Conservation (phyloP, 192 early-diverging fungal genomes). For the Linnemannia schmuckeri region DNA sequence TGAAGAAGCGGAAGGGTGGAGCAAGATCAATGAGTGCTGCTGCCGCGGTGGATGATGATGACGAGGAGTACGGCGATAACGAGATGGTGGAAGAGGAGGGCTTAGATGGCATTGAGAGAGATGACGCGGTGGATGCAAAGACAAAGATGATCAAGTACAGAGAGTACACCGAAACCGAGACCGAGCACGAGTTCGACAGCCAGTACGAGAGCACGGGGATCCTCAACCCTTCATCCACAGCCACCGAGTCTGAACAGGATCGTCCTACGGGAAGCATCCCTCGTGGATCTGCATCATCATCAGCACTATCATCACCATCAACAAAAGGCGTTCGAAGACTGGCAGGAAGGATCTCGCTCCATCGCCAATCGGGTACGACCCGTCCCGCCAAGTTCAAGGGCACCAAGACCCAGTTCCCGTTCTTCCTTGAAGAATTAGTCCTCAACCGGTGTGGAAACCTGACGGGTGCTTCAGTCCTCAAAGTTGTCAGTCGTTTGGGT, state of each 20-base stretch:
- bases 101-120: background rate
- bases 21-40: background rate
- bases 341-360: background rate
- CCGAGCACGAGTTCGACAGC: constrained; percentile 25
- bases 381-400: constrained; percentile 48
- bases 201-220: constrained; percentile 24
- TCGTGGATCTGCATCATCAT: background rate
- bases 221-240: constrained; percentile 6
- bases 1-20: background rate
- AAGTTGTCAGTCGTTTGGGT: constrained; percentile 9
- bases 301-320: background rate
- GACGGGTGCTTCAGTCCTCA: constrained; percentile 8
- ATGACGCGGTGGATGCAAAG: background rate
- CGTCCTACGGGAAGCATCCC: background rate
- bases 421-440: constrained; percentile 19
- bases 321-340: background rate
- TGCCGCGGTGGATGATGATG: background rate
- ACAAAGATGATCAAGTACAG: constrained; percentile 14
- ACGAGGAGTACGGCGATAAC: background rate
- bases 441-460: constrained; percentile 24
- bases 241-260: constrained; percentile 39
- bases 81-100: background rate
- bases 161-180: constrained; percentile 45
- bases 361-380: constrained; percentile 28
- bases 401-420: constrained; percentile 32